These are phyloP conservation scores for Colletotrichum phormii DNA, from an alignment of 2,329 filamentous ascomycete species.

Conservation along the genomic window DNA sequence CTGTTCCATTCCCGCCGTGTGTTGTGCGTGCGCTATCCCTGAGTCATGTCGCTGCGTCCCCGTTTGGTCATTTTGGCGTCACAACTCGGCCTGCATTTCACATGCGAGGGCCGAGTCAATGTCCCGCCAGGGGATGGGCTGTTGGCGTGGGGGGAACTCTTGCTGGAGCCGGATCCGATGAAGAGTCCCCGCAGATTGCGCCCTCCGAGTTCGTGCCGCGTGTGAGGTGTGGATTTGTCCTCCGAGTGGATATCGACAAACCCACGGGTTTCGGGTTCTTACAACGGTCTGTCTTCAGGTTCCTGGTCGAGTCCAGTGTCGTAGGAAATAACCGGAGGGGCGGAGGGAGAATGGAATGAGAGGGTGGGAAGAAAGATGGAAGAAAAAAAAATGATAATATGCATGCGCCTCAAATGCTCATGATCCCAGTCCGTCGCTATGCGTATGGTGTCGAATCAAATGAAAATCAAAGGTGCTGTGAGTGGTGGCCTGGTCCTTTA, in stretches of 20 bases:
- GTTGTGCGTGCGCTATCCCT: constrained; percentile 14
- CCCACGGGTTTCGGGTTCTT: background rate
- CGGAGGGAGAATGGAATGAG: background rate
- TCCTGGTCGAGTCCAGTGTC: background rate
- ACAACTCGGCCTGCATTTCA: constrained; percentile 30
- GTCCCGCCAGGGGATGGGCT: constrained; percentile 19
- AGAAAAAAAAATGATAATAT: background rate
- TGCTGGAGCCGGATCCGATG: constrained; percentile 3
- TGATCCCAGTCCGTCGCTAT: constrained; percentile 34
- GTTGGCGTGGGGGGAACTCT: constrained; percentile 11
- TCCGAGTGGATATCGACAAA: background rate
- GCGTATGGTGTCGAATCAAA: constrained; percentile 32
- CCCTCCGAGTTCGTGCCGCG: constrained; percentile 16
- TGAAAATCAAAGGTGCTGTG: constrained; percentile 4
- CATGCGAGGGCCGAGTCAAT: constrained; percentile 28
- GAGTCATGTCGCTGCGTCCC: constrained; percentile 22
- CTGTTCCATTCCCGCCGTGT: background rate
- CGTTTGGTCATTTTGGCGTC: constrained; percentile 27
- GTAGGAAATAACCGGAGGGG: background rate
- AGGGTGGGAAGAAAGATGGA: background rate
- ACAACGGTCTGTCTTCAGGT: background rate
- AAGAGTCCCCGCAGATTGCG: constrained; percentile 13
- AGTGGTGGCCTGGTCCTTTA: constrained; percentile 1
- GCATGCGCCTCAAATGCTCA: constrained; percentile 33
- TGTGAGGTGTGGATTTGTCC: background rate